phyloP scores from a whole-genome alignment of 495 filamentous ascomycete species.

The Chaetomium tenue region DNA sequence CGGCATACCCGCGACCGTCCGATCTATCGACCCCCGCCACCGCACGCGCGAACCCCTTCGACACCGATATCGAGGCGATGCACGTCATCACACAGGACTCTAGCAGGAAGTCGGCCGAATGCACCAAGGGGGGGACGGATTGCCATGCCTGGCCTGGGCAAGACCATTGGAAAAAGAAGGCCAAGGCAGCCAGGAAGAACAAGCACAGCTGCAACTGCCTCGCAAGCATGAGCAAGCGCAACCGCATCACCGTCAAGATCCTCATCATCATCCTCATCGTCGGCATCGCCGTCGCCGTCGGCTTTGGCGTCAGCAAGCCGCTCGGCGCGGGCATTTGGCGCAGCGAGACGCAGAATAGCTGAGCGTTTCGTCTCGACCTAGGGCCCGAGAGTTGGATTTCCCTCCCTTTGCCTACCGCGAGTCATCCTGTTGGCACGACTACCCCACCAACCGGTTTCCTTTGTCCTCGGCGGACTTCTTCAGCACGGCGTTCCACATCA shows the following conservation, averaged over 20 bases:
- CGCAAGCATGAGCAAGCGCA: constrained; percentile 47
- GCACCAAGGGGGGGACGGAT: constrained; percentile 38
- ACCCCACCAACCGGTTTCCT: background rate
- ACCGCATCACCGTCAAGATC: constrained; percentile 46
- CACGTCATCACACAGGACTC: constrained; percentile 32
- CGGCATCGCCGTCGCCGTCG: constrained; percentile 48
- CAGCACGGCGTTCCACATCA: background rate
- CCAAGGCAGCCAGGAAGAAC: constrained; percentile 47
- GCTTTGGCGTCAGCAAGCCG: constrained; percentile 52
- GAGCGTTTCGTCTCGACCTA: constrained; percentile 6
- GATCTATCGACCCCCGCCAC: constrained; percentile 42
- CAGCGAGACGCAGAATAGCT: constrained; percentile 35
- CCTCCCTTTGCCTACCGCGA: too few relatives aligned
- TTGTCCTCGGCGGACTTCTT: background rate
- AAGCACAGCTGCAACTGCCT: constrained; percentile 46
- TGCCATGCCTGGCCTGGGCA: constrained; percentile 53
- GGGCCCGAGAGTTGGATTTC: too few relatives aligned
- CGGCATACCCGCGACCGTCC: constrained; percentile 31
- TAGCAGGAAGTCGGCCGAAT: constrained; percentile 36
- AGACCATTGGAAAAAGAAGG: constrained; percentile 51
- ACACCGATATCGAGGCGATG: constrained; percentile 51
- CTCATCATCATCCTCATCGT: constrained; percentile 45
- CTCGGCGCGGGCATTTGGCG: constrained; percentile 49
- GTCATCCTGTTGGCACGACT: background rate
- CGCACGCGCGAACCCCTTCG: constrained; percentile 44